These are phyloP conservation scores for Madurella fahalii DNA, from an alignment of 2,329 filamentous ascomycete species.

Conservation along the genomic window DNA sequence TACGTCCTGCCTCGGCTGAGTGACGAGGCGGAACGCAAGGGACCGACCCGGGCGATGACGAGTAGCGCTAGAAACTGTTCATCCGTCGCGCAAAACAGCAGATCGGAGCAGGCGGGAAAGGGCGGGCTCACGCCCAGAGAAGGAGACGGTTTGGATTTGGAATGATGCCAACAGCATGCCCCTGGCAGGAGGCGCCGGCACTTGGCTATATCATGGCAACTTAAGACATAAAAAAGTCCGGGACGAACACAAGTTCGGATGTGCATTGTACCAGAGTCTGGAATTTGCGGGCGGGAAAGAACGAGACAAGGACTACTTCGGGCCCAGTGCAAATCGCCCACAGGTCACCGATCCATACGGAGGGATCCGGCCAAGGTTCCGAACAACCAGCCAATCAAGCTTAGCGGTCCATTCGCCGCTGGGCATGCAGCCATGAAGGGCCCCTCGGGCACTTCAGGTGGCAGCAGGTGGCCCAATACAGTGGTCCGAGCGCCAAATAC, in stretches of 20 bases:
- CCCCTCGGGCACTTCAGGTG: not conserved
- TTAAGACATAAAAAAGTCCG: constrained; percentile 18
- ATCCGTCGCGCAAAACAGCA: not conserved
- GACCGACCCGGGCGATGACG: not conserved
- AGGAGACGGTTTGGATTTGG: constrained; percentile 3
- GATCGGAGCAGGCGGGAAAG: constrained; percentile 10
- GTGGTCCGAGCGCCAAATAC: constrained; percentile 11
- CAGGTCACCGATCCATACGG: not conserved
- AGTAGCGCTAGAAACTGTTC: not conserved
- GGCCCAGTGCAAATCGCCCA: constrained; percentile 9
- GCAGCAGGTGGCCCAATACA: not conserved
- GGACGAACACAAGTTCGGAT: constrained; percentile 24
- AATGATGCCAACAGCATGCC: constrained; percentile 9
- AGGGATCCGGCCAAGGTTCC: not conserved
- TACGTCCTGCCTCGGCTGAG: no score
- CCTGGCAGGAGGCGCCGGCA: constrained; percentile 22
- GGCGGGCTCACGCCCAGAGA: not conserved
- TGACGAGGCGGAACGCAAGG: not conserved
- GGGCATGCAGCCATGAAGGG: not conserved
- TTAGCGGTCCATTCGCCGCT: not conserved
- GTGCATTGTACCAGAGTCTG: constrained; percentile 19
- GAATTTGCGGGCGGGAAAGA: constrained; percentile 15
- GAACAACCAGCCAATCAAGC: not conserved
- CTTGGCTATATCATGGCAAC: constrained; percentile 21
- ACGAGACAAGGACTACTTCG: not conserved